Evolutionary conservation across 2,329 filamentous ascomycete genomes (phyloP).

Genomic region (Aspergillus novofumigatus): DNA sequence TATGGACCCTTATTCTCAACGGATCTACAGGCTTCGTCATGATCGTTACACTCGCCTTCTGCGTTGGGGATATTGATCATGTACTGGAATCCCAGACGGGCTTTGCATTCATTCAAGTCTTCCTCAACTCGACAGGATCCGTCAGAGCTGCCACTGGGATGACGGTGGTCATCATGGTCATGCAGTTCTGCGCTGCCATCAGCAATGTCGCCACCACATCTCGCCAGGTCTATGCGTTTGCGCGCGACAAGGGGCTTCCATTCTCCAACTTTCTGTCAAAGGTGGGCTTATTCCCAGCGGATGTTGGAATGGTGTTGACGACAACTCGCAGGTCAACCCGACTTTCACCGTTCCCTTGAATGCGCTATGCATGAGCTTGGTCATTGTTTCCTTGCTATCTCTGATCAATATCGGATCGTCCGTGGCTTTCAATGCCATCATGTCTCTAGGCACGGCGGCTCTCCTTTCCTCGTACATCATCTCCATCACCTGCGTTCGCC

Average conservation of each 20-base stretch:
- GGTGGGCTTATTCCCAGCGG: not conserved
- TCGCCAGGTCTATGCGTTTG: conserved; percentile 37
- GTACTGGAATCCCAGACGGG: conserved; percentile 41
- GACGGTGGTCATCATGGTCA: not conserved
- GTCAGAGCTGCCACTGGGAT: not conserved
- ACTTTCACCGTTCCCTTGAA: not conserved
- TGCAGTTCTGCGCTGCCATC: conserved; percentile 12
- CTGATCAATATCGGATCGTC: not conserved
- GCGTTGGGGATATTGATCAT: conserved; percentile 37
- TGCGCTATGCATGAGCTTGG: not conserved
- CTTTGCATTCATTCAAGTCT: conserved; percentile 45
- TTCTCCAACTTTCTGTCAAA: conserved; percentile 15
- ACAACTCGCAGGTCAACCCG: not conserved
- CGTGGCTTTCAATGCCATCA: not conserved
- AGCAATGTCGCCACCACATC: conserved; percentile 36
- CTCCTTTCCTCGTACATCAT: not conserved
- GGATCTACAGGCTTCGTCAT: conserved; percentile 46
- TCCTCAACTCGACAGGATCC: conserved; percentile 17
- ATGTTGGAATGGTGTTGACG: not conserved
- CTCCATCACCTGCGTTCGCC: not conserved
- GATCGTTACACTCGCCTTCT: conserved; percentile 43
- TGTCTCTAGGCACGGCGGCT: not conserved
- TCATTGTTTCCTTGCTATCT: not conserved
- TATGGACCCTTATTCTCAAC: conserved; percentile 46
- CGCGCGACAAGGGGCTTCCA: conserved; percentile 40